Base-by-base conservation (phyloP, 129 eudicot genomes). In the Arctium minus region DNA sequence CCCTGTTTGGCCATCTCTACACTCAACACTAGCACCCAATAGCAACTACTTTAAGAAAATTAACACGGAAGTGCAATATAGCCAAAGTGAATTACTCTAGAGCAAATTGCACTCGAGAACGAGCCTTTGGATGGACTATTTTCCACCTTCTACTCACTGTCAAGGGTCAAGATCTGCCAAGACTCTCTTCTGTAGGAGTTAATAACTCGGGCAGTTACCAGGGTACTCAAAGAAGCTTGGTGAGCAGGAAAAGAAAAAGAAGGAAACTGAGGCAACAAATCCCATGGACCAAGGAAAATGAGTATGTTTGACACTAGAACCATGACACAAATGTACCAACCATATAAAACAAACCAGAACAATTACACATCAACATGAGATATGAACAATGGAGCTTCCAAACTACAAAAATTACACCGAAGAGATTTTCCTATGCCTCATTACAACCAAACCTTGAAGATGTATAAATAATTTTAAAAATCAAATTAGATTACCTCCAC, bases 401-500 rank as follows among this genome's bases (percentile, higher is more conserved):
- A 42, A 11, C 35, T 65, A 18, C 32, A 8, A 11, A 35, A 18
- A 29, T 9, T 75, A 29, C 48, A 4, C 8, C 27, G 69, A 70
- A 74, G 35, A 56, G 38, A 30, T 6, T 65, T 53, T 48, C 44
- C 30, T 32, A 50, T 50, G 22, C 70, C 79, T 76, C 67, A 2
- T 3, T 62, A 42, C 36, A 73, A 69, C 76, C 76, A 70, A 48
- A 32, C 50, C 53, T 70, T 9, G 32, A 46, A 37, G 64, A 48
- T 76, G 73, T 11, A 56, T 36, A 38, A 65, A 30, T 53, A 74
- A 81, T 9, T 35, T 13, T 3, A 42, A 68, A 77, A 60, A 46
- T 35, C 64, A 2, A 40, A 72, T 13, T 46, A 75, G 75, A 79
- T 72, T 89, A 96, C 99, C 99, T 96, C 99, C 77, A 96, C 98